Percentiles rank a stretch among this genome's conserved stretches.
phyloP scores from a whole-genome alignment of 2,329 filamentous ascomycete species.

The Trichophyton rubrum region DNA sequence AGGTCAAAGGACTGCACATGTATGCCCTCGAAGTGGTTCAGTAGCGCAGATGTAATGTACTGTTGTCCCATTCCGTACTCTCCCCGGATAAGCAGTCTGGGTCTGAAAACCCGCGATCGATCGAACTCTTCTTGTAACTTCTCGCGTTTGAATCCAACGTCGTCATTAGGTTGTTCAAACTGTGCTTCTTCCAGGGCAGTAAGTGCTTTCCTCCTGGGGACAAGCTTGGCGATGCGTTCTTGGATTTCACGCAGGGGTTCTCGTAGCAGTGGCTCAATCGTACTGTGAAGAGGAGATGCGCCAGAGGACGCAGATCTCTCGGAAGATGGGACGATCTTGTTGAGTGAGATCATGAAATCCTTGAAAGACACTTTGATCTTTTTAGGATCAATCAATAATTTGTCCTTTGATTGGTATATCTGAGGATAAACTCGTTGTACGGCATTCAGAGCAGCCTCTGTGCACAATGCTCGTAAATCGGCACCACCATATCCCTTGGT shows the following conservation, averaged over 20 bases:
- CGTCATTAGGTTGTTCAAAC: conserved; percentile 71
- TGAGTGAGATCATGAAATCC: conserved; percentile 94
- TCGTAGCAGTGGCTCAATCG: conserved; percentile 68
- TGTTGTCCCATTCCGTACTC: conserved; percentile 81
- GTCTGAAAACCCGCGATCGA: conserved; percentile 73
- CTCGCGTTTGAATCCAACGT: conserved; percentile 75
- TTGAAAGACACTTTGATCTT: conserved; percentile 80
- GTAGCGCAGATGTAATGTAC: conserved; percentile 70
- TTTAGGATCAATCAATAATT: conserved; percentile 73
- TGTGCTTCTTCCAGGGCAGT: conserved; percentile 90
- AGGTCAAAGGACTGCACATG: conserved; percentile 94
- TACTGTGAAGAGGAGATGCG: conserved; percentile 65
- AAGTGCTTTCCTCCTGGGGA: conserved; percentile 73
- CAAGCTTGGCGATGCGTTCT: conserved; percentile 55
- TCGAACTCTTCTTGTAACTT: conserved; percentile 70
- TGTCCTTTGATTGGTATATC: conserved; percentile 82
- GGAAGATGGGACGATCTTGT: conserved; percentile 91
- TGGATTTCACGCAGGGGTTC: conserved; percentile 60
- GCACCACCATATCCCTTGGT: conserved; percentile 97
- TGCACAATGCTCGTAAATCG: conserved; percentile 84
- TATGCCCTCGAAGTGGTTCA: conserved; percentile 85
- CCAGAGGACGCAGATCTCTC: conserved; percentile 78
- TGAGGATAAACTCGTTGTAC: conserved; percentile 94
- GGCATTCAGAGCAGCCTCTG: conserved; percentile 87
- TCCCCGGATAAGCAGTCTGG: conserved; percentile 74